A percentile compares a stretch with the other conserved stretches of the same genome.
Evolutionary conservation across 768 basidiomycete species (phyloP).

Genomic region (Naganishia vishniacii): DNA sequence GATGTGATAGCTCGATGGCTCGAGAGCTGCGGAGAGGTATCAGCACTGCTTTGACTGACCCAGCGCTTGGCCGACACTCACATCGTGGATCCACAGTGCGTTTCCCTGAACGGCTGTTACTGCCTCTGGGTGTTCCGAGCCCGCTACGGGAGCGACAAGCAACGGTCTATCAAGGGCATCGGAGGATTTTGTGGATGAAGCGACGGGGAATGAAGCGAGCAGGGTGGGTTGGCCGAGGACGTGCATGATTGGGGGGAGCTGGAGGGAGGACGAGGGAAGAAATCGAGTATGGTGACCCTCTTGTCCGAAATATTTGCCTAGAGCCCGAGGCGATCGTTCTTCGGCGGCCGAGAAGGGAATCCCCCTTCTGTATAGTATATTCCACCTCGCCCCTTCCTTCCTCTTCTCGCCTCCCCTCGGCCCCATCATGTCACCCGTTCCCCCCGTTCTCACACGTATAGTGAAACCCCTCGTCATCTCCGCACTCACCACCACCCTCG

Average conservation of each 20-base stretch:
- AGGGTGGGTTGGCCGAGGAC: conserved; percentile 32
- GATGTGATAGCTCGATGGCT: conserved; percentile 38
- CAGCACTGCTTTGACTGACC: no score
- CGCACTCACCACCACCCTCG: conserved; percentile 1
- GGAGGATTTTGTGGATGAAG: conserved; percentile 40
- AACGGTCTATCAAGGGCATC: conserved; percentile 30
- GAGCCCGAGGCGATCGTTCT: no score
- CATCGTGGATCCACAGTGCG: conserved; percentile 49
- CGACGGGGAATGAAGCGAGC: conserved; percentile 41
- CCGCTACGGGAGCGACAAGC: conserved; percentile 35
- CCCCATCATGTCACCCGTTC: not conserved
- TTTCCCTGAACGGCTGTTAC: conserved; percentile 47
- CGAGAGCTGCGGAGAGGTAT: conserved; percentile 14
- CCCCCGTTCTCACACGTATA: not conserved
- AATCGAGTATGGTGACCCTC: no score
- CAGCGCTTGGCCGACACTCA: conserved; percentile 29
- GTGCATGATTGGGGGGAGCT: conserved; percentile 2
- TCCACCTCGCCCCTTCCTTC: no score
- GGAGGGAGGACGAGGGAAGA: no score
- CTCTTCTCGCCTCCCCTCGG: not conserved
- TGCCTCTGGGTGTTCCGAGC: conserved; percentile 32
- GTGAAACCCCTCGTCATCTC: not conserved
- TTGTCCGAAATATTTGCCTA: not conserved
- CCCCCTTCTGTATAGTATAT: no score
- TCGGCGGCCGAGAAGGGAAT: no score